Conservation (phyloP, 2,329 filamentous ascomycete species). For the Aspergillus pseudoglaucus region DNA sequence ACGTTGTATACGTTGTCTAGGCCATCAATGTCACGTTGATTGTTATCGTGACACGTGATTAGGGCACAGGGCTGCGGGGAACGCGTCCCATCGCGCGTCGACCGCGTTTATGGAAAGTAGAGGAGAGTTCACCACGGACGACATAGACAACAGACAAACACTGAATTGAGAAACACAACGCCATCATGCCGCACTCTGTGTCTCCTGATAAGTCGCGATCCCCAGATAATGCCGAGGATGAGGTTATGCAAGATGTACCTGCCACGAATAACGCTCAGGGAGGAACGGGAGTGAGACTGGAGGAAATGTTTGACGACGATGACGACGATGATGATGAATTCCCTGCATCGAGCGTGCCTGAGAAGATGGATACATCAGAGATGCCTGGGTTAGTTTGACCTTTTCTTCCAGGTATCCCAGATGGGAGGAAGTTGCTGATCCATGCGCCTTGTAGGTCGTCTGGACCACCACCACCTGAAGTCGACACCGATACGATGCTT, state of each 20-base stretch:
- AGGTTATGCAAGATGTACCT: slow-evolving; percentile 38
- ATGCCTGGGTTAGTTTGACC: slow-evolving; percentile 29
- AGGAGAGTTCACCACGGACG: neutral
- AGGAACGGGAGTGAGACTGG: slow-evolving; percentile 39
- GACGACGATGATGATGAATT: slow-evolving; percentile 53
- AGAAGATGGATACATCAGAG: slow-evolving; percentile 37
- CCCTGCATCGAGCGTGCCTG: slow-evolving; percentile 46
- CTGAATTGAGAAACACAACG: neutral
- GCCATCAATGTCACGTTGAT: neutral
- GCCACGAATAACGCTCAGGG: slow-evolving; percentile 9
- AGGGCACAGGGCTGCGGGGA: slow-evolving; percentile 21
- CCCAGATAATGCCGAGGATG: slow-evolving; percentile 30
- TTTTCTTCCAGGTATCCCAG: neutral
- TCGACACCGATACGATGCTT: slow-evolving; percentile 78
- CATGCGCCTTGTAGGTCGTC: slow-evolving; percentile 17
- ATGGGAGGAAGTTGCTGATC: neutral
- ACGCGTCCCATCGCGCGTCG: slow-evolving; percentile 20
- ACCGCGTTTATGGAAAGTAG: slow-evolving; percentile 15
- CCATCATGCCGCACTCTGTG: slow-evolving; percentile 33
- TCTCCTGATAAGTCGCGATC: slow-evolving; percentile 34
- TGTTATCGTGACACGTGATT: neutral
- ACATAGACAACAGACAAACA: neutral
- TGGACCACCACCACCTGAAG: slow-evolving; percentile 41
- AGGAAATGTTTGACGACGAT: slow-evolving; percentile 56
- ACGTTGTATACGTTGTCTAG: neutral